These are phyloP conservation scores for Debaryomyces udenii DNA, from an alignment of 1,139 yeast species.

Conservation along the genomic window DNA sequence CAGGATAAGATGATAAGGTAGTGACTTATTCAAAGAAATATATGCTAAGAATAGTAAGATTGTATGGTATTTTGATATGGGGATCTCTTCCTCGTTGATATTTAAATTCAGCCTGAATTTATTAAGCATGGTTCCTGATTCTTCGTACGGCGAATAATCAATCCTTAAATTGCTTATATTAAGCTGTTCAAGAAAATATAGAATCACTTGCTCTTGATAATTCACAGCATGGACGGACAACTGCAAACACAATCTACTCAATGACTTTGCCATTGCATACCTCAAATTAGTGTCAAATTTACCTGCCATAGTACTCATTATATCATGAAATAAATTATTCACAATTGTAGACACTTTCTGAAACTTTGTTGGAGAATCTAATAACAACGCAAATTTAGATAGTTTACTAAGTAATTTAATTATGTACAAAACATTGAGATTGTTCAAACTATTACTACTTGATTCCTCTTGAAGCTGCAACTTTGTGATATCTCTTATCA, in stretches of 20 bases:
- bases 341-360: slow-evolving; percentile 26
- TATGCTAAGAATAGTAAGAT: slow-evolving; percentile 41
- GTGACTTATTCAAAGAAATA: slow-evolving; percentile 29
- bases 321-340: slow-evolving; percentile 33
- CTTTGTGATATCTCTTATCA: slow-evolving; percentile 16
- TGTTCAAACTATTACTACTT: slow-evolving; percentile 18
- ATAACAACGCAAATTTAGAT: slow-evolving; percentile 22
- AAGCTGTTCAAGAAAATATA: slow-evolving; percentile 30
- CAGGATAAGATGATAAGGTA: slow-evolving; percentile 31
- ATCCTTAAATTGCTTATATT: slow-evolving; percentile 16
- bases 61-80: slow-evolving; percentile 39
- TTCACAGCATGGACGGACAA: slow-evolving; percentile 31
- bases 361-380: slow-evolving; percentile 17
- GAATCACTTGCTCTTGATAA: slow-evolving; percentile 37
- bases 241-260: slow-evolving; percentile 26
- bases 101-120: slow-evolving; percentile 13
- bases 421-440: slow-evolving; percentile 31
- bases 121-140: not conserved
- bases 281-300: slow-evolving; percentile 37
- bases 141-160: slow-evolving; percentile 7
- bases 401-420: slow-evolving; percentile 40
- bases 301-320: slow-evolving; percentile 27
- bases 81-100: slow-evolving; percentile 24
- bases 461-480: slow-evolving; percentile 13
- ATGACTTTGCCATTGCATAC: slow-evolving; percentile 41